Evolutionary conservation across 2,329 filamentous ascomycete genomes (phyloP), one percentile per base, ranked within the genome.

Genomic region (Phaeophleospora eucalypticola): DNA sequence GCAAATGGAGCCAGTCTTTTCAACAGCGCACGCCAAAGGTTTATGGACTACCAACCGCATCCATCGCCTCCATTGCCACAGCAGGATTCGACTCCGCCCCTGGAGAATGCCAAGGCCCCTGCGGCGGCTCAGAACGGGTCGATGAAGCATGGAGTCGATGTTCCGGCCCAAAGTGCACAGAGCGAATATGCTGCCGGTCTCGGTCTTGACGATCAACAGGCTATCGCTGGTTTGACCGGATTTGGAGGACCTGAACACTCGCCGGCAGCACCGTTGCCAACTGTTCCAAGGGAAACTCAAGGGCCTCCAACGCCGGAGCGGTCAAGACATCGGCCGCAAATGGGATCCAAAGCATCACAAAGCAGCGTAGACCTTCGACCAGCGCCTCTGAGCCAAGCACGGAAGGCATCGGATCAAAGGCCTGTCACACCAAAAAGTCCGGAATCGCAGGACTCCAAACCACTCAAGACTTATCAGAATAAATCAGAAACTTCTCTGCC

Each of bases 281-380:
- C 40, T 19, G 41, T 46, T 15, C 36, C 48, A n/a, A 24, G 49
- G 12, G 51, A 58, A 17, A 43, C 53, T 16, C 27, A 45, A 7
- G 47, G 48, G 9, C 54, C 57, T 24, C 42, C 42, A 8, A 61
- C 61, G 14, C 58, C 60, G 8, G 56, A 61, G 29, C 48, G 58
- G 39, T 57, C 54, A 21, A 53, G 43, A 14, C 47, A 49, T 27
- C 52, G 58, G 36, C 54, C 52, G 15, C 51, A 45, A 15, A 44
- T 54, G n/a, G 55, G 52, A 12, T 42, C 40, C 7, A 49, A 47
- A 32, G 44, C 45, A 15, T 58, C 51, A 4, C 39, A 54, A 20
- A 49, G 36, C 20, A 58, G 51, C 42, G 41, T 56, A 16, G 62
- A 64, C 32, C 49, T 66, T 4, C 53, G 60, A 16, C 64, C 63